Conservation (phyloP, 306 rosid species). For the Cercis canadensis region DNA sequence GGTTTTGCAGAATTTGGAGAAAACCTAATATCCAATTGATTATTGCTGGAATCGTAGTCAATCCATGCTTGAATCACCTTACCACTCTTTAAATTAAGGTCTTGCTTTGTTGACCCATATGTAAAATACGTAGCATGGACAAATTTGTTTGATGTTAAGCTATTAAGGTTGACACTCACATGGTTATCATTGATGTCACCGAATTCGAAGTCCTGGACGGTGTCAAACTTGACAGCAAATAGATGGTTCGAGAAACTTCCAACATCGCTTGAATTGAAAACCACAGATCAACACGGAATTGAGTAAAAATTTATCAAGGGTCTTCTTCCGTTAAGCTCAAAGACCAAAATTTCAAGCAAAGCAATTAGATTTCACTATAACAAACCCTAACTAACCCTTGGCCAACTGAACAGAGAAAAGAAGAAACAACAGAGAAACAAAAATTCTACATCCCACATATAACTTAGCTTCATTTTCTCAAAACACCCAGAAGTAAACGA, state of each 20-base stretch:
- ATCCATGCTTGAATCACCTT: conserved; percentile 59
- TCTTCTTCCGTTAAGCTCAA: conserved; percentile 10
- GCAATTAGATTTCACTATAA: conserved; percentile 14
- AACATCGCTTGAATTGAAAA: conserved; percentile 49
- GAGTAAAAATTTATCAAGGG: conserved; percentile 8
- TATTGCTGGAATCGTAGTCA: conserved; percentile 47
- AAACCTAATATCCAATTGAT: conserved; percentile 49
- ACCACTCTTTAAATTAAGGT: conserved; percentile 54
- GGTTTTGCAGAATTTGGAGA: conserved; percentile 55
- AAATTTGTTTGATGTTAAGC: conserved; percentile 55
- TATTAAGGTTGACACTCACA: conserved; percentile 57
- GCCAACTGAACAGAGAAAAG: background rate
- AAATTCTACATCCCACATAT: conserved; percentile 32
- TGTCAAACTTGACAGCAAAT: conserved; percentile 64
- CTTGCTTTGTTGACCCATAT: background rate
- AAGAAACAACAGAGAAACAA: conserved; percentile 3
- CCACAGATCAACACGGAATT: conserved; percentile 49
- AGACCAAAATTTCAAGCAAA: conserved; percentile 17
- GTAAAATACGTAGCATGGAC: conserved; percentile 40
- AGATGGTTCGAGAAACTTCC: conserved; percentile 60
- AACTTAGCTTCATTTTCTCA: conserved; percentile 16
- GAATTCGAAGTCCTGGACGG: conserved; percentile 54
- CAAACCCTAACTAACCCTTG: conserved; percentile 39
- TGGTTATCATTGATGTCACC: conserved; percentile 62
- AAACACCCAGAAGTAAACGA: conserved; percentile 9